Evolutionary conservation across 805 yeast genomes (phyloP).

Genomic region (Metschnikowia amazonensis): DNA sequence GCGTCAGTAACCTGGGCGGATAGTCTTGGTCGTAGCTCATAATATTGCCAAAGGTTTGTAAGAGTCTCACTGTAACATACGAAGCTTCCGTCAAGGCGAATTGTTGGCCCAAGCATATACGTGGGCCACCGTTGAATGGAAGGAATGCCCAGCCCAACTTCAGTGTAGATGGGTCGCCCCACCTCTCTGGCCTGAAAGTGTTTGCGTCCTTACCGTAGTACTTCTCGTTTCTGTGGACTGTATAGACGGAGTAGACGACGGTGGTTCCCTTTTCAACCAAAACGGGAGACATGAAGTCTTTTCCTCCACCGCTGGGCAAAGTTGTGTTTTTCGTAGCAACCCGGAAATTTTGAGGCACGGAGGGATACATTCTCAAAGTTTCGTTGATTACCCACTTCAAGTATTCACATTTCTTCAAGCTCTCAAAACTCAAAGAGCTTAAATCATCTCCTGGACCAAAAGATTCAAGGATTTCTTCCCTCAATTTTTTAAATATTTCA

Average conservation of each 20-base stretch:
- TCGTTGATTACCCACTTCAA: conserved; percentile 47
- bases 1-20: conserved; percentile 15
- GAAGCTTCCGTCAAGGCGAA: conserved; percentile 23
- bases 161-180: conserved; percentile 29
- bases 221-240: conserved; percentile 37
- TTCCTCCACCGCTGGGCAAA: conserved; percentile 51
- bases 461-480: conserved; percentile 30
- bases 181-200: conserved; percentile 47
- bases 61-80: conserved; percentile 18
- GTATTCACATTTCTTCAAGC: conserved; percentile 47
- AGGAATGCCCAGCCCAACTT: conserved; percentile 22
- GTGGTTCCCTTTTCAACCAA: conserved; percentile 42
- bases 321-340: conserved; percentile 44
- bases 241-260: conserved; percentile 35
- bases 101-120: conserved; percentile 25
- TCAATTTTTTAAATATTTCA: conserved; percentile 32
- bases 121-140: conserved; percentile 25
- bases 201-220: conserved; percentile 44
- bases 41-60: conserved; percentile 16
- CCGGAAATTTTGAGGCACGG: conserved; percentile 49
- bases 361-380: conserved; percentile 47
- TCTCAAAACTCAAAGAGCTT: conserved; percentile 43
- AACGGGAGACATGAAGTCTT: conserved; percentile 34
- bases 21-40: conserved; percentile 10
- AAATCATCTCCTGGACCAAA: conserved; percentile 35